These are phyloP conservation scores for Rhododendron mucronatum DNA, from an alignment of 148 eudicot species.

Conservation along the genomic window DNA sequence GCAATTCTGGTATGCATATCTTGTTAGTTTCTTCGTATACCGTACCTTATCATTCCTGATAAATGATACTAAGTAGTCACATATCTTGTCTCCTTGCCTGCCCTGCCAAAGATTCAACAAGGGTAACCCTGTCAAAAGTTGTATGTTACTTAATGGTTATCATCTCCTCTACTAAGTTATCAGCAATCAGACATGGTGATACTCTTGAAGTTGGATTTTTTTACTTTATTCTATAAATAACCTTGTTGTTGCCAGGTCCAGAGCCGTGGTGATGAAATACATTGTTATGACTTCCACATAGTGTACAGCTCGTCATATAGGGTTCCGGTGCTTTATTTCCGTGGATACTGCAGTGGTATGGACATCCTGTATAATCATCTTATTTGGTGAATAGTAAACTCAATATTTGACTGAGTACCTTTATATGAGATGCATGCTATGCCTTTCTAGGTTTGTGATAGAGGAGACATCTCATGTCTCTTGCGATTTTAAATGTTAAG, in stretches of 20 bases:
- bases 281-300: constrained; percentile 76
- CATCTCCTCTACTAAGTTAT: neutral
- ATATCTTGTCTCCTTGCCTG: neutral
- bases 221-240: neutral
- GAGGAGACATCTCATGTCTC: neutral
- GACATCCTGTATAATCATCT: constrained; percentile 5
- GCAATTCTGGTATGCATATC: constrained; percentile 47
- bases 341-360: constrained; percentile 64
- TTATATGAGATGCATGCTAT: neutral
- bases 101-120: neutral
- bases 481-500: neutral
- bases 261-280: constrained; percentile 35
- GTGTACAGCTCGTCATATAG: constrained; percentile 75
- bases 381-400: neutral
- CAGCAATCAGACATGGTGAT: constrained; percentile 1
- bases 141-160: neutral
- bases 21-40: neutral
- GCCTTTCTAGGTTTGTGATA: neutral
- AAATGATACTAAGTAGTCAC: neutral
- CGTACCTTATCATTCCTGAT: neutral
- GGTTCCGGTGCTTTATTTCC: constrained; percentile 86
- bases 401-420: neutral
- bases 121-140: neutral
- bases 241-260: constrained; percentile 29
- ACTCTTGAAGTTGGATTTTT: neutral